phyloP scores from a whole-genome alignment of 2,329 filamentous ascomycete species.

The Fusarium dimerum region DNA sequence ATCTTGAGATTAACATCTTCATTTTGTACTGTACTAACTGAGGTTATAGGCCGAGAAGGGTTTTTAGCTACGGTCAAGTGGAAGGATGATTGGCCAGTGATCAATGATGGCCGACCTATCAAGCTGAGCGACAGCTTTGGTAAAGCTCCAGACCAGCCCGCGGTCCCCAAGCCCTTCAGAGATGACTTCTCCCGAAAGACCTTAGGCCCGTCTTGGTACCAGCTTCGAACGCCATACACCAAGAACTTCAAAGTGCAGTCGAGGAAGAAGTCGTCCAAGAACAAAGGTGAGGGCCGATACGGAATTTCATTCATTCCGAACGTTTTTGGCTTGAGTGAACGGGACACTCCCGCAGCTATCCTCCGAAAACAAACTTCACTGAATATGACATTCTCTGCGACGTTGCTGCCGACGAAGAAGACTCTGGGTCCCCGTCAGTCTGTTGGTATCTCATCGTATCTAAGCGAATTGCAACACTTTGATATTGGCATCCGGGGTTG shows the following conservation, averaged over 20 bases:
- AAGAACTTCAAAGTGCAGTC: constrained; percentile 1
- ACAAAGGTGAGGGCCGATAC: not conserved
- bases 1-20: too few relatives aligned
- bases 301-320: constrained; percentile 35
- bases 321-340: constrained; percentile 29
- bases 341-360: constrained; percentile 31
- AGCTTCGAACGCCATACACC: constrained; percentile 5
- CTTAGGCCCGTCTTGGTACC: constrained; percentile 4
- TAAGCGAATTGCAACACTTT: constrained; percentile 28
- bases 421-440: constrained; percentile 22
- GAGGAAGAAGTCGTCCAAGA: not conserved
- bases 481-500: constrained; percentile 31
- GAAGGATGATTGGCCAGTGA: constrained; percentile 3
- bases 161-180: not conserved
- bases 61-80: constrained; percentile 1
- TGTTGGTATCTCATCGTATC: constrained; percentile 29
- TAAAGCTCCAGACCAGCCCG: not conserved
- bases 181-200: constrained; percentile 1
- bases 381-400: constrained; percentile 33
- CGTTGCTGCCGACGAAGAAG: constrained; percentile 11
- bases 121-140: constrained; percentile 2
- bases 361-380: constrained; percentile 32
- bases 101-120: constrained; percentile 1
- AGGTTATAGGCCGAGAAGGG: not conserved
- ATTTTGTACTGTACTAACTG: not conserved